Base-by-base conservation (phyloP, 805 yeast genomes). In the Nakazawaea siamensis region DNA sequence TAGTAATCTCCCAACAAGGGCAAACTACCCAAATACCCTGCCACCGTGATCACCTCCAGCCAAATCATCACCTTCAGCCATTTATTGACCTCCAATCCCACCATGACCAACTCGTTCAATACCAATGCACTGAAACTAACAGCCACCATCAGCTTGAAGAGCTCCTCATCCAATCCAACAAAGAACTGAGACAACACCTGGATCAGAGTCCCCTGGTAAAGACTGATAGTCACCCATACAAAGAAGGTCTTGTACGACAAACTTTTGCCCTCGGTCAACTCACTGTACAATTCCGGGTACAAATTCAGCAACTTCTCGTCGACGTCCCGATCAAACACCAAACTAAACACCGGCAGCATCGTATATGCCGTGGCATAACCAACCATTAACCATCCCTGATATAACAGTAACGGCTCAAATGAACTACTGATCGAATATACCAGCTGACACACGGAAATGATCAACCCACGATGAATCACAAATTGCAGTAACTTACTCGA, bases 301-400 rank as follows among this genome's bases (percentile, higher is more conserved):
- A 87, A 66, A 39, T 80, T 79, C 2, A 95, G 94, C 43, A 92
- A 70, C 34, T 78, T 80, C 52, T 87, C 96, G 48, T 79, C 87
- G 31, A 92, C 88, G 54, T 92, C 99, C 37, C 79, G 76, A 54
- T 92, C 97, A 31, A 86, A 68, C 0, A 94, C 95, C 45, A 92
- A 61, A 0, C 96, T 84, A 49, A 92, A 92, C 2, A 92, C 97
- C 0, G 99, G 99, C 38, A 90, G 87, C 99, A 92, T 92, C 0
- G 99, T 92, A 57, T 92, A 92, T 35, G 86, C 70, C 0, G 99
- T 92, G 2, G 97, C 94, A 58, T 92, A 92, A 2, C 98, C 99
- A 29, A 92, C 98, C 97, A 92, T 87, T 31, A 92, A 66, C 80
- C 94, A 90, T 2, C 99, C 99, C 54, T 92, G 90, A 52, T 83